Evolutionary conservation across 345 rosid genomes (phyloP), one percentile per base, ranked within the genome.

Genomic region (Aurinia saxatilis): DNA sequence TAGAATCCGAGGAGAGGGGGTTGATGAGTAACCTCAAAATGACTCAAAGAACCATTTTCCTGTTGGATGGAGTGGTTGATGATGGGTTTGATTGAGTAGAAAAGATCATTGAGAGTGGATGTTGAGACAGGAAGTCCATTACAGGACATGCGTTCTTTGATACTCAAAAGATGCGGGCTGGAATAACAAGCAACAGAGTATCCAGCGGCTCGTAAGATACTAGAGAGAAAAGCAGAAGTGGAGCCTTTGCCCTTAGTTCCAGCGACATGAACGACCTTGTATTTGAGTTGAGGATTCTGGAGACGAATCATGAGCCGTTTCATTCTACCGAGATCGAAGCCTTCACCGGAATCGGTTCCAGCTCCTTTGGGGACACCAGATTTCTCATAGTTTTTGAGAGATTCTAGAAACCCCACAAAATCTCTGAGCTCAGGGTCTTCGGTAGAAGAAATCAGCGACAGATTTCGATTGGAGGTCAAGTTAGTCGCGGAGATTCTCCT

Each of bases 201-300:
- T 10, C 90, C 99, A 78, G 82, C 84, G 1, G 84, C 78, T 30
- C 82, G 72, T 45, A 93, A 74, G 41, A 93, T 86, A 64, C 76
- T 93, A 2, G 97, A 86, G 30, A 93, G 68, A 71, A 79, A 87
- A 42, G 99, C 90, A 39, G 92, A 84, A 6, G 97, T 90, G 19
- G 96, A 93, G 11, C 97, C 96, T 80, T 90, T 93, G 50, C 96
- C 99, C 60, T 93, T 90, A 1, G 97, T 93, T 58, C 99, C 99
- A 50, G 97, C 92, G 44, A 93, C 79, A 64, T 93, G 99, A 73
- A 93, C 67, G 8, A 81, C 97, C 97, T 93, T 84, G 81, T 85
- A 90, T 10, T 71, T 78, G 16, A 71, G 70, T 10, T 82, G 90
- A 34, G 99, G 99, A 64, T 87, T 86, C 39, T 81, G 84, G 23